These are phyloP conservation scores for Exophiala bonariae DNA, from an alignment of 2,329 filamentous ascomycete genomes.

Conservation along the genomic window DNA sequence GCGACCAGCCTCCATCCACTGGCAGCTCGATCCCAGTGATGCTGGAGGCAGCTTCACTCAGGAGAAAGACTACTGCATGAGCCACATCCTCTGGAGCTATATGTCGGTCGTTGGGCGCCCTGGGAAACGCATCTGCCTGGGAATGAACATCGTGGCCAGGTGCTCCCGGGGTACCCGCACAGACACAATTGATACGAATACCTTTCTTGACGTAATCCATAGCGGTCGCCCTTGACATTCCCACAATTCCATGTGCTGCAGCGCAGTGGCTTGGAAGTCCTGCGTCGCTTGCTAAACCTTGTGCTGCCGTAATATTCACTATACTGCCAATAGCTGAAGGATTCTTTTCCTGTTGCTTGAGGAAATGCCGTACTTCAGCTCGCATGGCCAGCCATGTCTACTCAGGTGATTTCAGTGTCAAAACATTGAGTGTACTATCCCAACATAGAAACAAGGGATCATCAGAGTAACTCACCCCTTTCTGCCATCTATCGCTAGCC, in stretches of 20 bases:
- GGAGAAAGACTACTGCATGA: constrained; percentile 45
- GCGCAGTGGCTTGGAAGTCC: constrained; percentile 35
- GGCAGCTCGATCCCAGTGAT: constrained; percentile 46
- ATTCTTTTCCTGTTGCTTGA: not conserved
- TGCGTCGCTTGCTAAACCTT: constrained; percentile 36
- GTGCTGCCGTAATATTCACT: constrained; percentile 52
- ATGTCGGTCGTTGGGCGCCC: constrained; percentile 28
- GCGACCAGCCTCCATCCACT: constrained; percentile 46
- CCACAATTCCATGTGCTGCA: constrained; percentile 36
- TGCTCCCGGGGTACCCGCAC: constrained; percentile 5
- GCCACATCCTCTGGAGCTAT: constrained; percentile 38
- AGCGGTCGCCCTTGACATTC: constrained; percentile 38
- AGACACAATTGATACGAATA: constrained; percentile 2
- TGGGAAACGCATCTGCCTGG: constrained; percentile 8
- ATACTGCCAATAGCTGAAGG: constrained; percentile 49
- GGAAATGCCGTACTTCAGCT: not conserved
- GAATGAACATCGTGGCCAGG: not conserved
- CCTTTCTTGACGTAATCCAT: constrained; percentile 32
- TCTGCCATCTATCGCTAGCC: not conserved
- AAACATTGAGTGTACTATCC: too few relatives aligned
- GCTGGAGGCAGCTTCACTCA: constrained; percentile 45
- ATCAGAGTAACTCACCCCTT: not conserved
- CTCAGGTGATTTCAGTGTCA: not conserved
- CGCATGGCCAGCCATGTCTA: constrained; percentile 2
- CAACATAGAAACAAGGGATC: not conserved